phyloP scores from a whole-genome alignment of 2,329 filamentous ascomycete species.

The Hawksworthiomyces lignivorus region DNA sequence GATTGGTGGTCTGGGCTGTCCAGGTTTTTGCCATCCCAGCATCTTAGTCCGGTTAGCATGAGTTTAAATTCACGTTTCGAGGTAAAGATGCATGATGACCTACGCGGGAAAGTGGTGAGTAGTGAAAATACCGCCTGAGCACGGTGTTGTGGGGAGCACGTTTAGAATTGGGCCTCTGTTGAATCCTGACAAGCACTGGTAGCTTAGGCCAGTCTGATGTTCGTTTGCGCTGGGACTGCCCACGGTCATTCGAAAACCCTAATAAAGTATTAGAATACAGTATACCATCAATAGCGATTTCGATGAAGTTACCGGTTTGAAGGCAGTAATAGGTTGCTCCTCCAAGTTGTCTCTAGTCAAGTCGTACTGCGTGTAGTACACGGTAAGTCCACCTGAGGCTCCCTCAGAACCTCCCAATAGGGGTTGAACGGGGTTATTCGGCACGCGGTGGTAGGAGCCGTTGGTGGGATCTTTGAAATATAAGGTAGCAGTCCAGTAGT shows the following conservation, averaged over 20 bases:
- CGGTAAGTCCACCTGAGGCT: slow-evolving; percentile 18
- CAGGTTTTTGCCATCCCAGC: slow-evolving; percentile 52
- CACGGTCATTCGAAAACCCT: slow-evolving; percentile 18
- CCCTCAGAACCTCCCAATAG: slow-evolving; percentile 19
- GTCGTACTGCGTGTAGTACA: slow-evolving; percentile 22
- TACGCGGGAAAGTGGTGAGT: slow-evolving; percentile 18
- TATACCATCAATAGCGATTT: background rate
- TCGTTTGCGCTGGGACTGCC: slow-evolving; percentile 11
- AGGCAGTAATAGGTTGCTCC: slow-evolving; percentile 18
- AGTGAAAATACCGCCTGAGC: slow-evolving; percentile 16
- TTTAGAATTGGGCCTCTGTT: slow-evolving; percentile 12
- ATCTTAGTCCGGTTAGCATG: slow-evolving; percentile 21
- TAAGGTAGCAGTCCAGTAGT: slow-evolving; percentile 21
- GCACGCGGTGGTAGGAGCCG: slow-evolving; percentile 20
- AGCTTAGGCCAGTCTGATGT: slow-evolving; percentile 13
- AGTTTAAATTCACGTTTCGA: too few relatives aligned
- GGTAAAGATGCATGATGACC: too few relatives aligned
- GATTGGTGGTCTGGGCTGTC: slow-evolving; percentile 41
- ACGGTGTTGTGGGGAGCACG: slow-evolving; percentile 13
- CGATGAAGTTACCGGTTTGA: slow-evolving; percentile 18
- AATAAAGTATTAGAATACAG: too few relatives aligned
- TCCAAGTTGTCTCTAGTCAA: slow-evolving; percentile 18
- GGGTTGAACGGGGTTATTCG: slow-evolving; percentile 16
- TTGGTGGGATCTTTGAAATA: slow-evolving; percentile 22
- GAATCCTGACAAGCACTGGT: slow-evolving; percentile 14